Conservation (phyloP, 495 filamentous ascomycete genomes). For the Bacidia gigantensis region DNA sequence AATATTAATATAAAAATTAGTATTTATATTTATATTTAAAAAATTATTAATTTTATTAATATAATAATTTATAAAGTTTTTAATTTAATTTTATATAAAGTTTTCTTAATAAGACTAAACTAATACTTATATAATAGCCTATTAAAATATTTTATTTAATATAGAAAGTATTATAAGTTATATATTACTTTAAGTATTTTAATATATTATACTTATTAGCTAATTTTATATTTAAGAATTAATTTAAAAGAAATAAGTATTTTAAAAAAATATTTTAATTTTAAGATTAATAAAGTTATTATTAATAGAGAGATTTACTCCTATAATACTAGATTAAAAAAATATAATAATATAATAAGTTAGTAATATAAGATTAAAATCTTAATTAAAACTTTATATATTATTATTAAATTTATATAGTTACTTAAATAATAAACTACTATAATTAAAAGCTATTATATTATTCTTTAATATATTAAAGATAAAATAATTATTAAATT, state of each 20-base stretch:
- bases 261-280: not conserved
- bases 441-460: not conserved
- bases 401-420: not conserved
- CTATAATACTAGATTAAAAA: not conserved
- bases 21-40: not conserved
- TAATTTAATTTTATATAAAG: too few relatives aligned
- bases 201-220: not conserved
- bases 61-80: not conserved
- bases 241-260: not conserved
- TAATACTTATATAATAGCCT: not conserved
- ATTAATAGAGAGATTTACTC: too few relatives aligned
- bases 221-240: not conserved
- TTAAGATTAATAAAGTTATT: not conserved
- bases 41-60: not conserved
- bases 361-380: not conserved
- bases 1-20: not conserved
- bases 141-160: not conserved
- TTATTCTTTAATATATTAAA: too few relatives aligned
- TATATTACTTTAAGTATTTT: not conserved
- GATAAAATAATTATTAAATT: too few relatives aligned
- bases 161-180: not conserved
- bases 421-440: not conserved
- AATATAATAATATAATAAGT: not conserved
- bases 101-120: not conserved
- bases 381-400: not conserved